Conservation (phyloP, 2,329 filamentous ascomycete species). For the Aspergillus hiratsukae region DNA sequence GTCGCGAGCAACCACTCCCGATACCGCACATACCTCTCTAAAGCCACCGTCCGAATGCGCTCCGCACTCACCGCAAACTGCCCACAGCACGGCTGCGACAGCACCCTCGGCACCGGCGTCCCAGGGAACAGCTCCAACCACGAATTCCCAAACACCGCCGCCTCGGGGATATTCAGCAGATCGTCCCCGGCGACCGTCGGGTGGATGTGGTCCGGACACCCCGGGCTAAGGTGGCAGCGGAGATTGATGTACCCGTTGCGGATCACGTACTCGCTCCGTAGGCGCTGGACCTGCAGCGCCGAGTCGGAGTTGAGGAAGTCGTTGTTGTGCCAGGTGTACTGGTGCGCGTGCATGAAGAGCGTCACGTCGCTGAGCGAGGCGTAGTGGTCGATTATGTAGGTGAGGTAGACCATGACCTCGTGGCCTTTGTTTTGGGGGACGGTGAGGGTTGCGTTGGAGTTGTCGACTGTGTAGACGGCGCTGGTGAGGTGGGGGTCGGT, state of each 20-base stretch:
- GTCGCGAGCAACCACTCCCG: slow-evolving; percentile 51
- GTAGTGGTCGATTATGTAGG: slow-evolving; percentile 54
- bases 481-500: neutral
- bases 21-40: slow-evolving; percentile 45
- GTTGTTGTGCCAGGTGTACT: slow-evolving; percentile 50
- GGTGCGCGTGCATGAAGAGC: slow-evolving; percentile 49
- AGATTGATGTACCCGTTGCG: slow-evolving; percentile 47
- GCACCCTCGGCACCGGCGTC: slow-evolving; percentile 27
- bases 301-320: slow-evolving; percentile 41
- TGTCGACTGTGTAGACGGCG: slow-evolving; percentile 44
- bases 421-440: slow-evolving; percentile 49
- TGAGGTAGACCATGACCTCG: slow-evolving; percentile 53
- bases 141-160: slow-evolving; percentile 20
- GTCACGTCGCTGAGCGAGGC: slow-evolving; percentile 46
- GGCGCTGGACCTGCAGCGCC: slow-evolving; percentile 37
- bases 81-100: slow-evolving; percentile 52
- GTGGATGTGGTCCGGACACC: slow-evolving; percentile 49
- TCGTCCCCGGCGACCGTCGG: slow-evolving; percentile 11
- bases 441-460: slow-evolving; percentile 37
- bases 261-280: slow-evolving; percentile 41
- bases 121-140: slow-evolving; percentile 27
- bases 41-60: slow-evolving; percentile 43
- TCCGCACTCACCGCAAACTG: slow-evolving; percentile 53
- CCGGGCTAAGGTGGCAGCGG: slow-evolving; percentile 48
- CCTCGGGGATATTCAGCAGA: slow-evolving; percentile 26